Base-by-base conservation (phyloP, 306 rosid species). In the Fagus sylvatica region DNA sequence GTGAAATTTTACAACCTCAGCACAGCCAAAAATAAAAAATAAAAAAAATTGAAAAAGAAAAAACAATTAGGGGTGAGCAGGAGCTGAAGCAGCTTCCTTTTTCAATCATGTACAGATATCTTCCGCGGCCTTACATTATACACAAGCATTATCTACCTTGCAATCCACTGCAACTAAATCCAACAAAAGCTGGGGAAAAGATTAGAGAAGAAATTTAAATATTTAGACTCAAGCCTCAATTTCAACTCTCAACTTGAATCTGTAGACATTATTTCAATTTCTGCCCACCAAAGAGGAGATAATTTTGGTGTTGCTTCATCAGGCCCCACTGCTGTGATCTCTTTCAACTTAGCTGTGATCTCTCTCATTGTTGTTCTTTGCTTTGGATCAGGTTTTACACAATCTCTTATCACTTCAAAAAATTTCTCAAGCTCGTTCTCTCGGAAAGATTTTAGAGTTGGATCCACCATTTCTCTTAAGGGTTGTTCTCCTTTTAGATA, bases 261-360 rank as follows among this genome's bases (percentile, higher is more conserved):
- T 6, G 91, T 11, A 41, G 97, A 88, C 83, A 87, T 67, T 39
- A 95, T 95, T 84, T 95, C 98, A 34, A 92, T 85, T 78, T 95
- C 98, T 46, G 97, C 97, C 98, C 98, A 95, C 98, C 98, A 95
- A 68, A 95, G 91, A 69, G 93, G 95, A 43, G 98, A 92, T 68
- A 86, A 10, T 82, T 90, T 95, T 53, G 97, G 98, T 33, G 86
- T 85, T 40, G 93, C 98, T 74, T 80, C 90, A 53, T 89, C 96
- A 41, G 97, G 93, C n/a, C 65, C 96, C 88, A 92, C 78, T 28
- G 83, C 83, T 73, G 96, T 95, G 19, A 91, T 91, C 30, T 88
- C 88, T 78, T 73, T 91, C 87, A 92, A 78, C 88, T 74, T 88
- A 6, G 84, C 57, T 3, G 88, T 70, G 48, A 95, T 70, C 81